Evolutionary conservation across 257 asterid genomes (phyloP).

Genomic region (Capsicum chinense): DNA sequence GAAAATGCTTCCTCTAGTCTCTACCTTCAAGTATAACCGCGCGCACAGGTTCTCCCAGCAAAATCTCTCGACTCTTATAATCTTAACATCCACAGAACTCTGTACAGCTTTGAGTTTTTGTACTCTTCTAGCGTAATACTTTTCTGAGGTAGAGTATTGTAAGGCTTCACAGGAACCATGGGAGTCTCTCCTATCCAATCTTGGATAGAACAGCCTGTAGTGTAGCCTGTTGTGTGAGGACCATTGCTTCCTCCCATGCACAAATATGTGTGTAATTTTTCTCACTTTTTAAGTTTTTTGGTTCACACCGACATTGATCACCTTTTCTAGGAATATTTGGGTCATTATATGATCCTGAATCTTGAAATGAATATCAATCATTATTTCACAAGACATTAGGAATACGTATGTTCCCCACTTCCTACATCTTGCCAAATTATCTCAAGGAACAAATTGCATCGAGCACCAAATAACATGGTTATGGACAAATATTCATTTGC

Average conservation of each 20-base stretch:
- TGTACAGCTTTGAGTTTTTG: slow-evolving; percentile 27
- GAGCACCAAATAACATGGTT: not conserved
- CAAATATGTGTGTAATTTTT: not conserved
- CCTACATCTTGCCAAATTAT: slow-evolving; percentile 10
- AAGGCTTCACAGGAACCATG: slow-evolving; percentile 22
- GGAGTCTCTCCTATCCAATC: slow-evolving; percentile 7
- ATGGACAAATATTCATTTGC: slow-evolving; percentile 18
- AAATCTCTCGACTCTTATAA: slow-evolving; percentile 2
- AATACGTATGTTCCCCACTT: slow-evolving; percentile 20
- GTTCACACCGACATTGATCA: slow-evolving; percentile 13
- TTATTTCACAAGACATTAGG: slow-evolving; percentile 24
- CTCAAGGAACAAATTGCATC: slow-evolving; percentile 22
- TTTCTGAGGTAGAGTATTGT: not conserved
- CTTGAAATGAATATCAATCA: not conserved
- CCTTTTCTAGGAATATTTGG: not conserved
- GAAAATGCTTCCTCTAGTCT: slow-evolving; percentile 9
- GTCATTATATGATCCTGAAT: not conserved
- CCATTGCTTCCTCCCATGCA: slow-evolving; percentile 19
- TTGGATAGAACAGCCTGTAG: slow-evolving; percentile 17
- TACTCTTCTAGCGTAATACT: slow-evolving; percentile 16
- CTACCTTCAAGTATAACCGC: not conserved
- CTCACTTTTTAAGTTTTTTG: not conserved
- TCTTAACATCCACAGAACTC: not conserved
- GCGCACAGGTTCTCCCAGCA: not conserved
- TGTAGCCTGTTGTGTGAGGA: slow-evolving; percentile 13